Percentiles rank a stretch among this genome's conserved stretches.
phyloP scores from a whole-genome alignment of 768 basidiomycete genomes.

The Auriscalpium microsporum region DNA sequence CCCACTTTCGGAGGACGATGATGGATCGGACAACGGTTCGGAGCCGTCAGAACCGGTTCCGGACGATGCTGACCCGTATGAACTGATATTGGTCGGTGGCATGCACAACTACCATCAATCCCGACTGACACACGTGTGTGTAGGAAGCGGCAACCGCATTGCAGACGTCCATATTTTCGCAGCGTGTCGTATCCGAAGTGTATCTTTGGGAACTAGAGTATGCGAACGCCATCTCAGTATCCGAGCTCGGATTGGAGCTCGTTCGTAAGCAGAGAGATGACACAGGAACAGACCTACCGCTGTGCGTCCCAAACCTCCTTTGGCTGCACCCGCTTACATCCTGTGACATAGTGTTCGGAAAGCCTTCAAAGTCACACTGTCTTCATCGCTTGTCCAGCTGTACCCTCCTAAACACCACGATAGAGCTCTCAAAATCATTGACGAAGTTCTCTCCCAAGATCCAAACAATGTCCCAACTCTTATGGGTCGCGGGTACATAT shows the following conservation, averaged over 20 bases:
- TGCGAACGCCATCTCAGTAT: constrained; percentile 56
- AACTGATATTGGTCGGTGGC: constrained; percentile 51
- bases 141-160: constrained; percentile 4
- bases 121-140: not conserved
- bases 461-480: constrained; percentile 58
- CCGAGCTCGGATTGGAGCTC: constrained; percentile 62
- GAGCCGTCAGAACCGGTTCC: constrained; percentile 4
- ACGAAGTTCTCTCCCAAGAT: constrained; percentile 57
- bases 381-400: constrained; percentile 72
- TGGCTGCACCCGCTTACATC: not conserved
- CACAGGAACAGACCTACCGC: constrained; percentile 43
- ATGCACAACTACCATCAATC: not conserved
- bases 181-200: constrained; percentile 54
- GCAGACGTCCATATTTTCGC: constrained; percentile 52
- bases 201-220: constrained; percentile 68
- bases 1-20: constrained; percentile 36
- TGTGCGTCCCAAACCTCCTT: constrained; percentile 26
- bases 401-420: constrained; percentile 86
- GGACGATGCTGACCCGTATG: constrained; percentile 46
- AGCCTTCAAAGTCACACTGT: constrained; percentile 64
- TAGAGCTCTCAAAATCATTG: constrained; percentile 66
- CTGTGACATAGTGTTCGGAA: constrained; percentile 41
- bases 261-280: constrained; percentile 46
- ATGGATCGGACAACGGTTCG: constrained; percentile 16
- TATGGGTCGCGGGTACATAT: constrained; percentile 68